Conservation (phyloP, 108 stramenopile genomes). For the Discostella stelligeroides region DNA sequence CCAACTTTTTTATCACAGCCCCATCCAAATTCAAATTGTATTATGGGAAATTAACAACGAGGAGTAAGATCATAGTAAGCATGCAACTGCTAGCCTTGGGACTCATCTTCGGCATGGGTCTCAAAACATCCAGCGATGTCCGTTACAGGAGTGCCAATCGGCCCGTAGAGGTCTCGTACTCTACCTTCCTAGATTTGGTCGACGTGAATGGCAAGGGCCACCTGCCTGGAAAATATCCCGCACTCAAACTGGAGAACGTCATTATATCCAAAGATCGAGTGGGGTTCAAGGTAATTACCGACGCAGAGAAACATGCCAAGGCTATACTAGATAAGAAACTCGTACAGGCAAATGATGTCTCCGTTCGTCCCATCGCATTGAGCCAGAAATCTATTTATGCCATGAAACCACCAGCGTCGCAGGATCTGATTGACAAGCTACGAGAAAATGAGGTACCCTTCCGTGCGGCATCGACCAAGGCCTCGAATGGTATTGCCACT, state of each 20-base stretch:
- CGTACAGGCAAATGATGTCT: conserved; percentile 31
- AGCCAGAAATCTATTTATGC: conserved; percentile 50
- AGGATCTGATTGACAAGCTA: conserved; percentile 64
- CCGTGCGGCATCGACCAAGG: conserved; percentile 58
- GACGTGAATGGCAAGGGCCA: conserved; percentile 56
- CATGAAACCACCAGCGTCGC: conserved; percentile 61
- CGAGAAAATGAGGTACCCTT: conserved; percentile 63
- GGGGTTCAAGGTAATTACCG: conserved; percentile 52
- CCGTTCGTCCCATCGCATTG: conserved; percentile 24
- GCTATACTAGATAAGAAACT: conserved; percentile 43
- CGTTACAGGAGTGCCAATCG: conserved; percentile 28
- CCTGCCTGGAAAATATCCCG: conserved; percentile 36
- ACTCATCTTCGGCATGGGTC: conserved; percentile 16
- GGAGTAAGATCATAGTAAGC: conserved; percentile 17
- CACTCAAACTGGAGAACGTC: conserved; percentile 58
- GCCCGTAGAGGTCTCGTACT: conserved; percentile 72
- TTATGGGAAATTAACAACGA: conserved; percentile 22
- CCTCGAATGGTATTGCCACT: conserved; percentile 39
- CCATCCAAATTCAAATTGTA: conserved; percentile 16
- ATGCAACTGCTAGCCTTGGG: conserved; percentile 32
- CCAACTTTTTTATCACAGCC: conserved; percentile 11
- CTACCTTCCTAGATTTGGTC: conserved; percentile 71
- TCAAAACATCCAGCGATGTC: conserved; percentile 16
- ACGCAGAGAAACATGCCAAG: conserved; percentile 35
- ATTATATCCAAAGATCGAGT: conserved; percentile 64